Evolutionary conservation across 805 yeast species (phyloP), one percentile per base, ranked within the genome.

Genomic region (Lipomyces orientalis): DNA sequence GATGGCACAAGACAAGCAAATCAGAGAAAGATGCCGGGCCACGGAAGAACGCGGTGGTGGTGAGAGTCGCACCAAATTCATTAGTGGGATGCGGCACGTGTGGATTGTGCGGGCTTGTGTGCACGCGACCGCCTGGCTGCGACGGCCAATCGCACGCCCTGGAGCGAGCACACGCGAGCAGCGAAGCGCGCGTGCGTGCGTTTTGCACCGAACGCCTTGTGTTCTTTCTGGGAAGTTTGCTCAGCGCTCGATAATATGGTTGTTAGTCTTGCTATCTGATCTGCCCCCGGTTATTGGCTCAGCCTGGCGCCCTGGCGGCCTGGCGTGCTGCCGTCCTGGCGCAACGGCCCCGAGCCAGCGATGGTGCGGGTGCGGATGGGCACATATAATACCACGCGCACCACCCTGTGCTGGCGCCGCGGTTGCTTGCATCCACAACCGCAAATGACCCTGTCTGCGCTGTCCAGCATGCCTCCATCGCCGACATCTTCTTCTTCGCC

Each of bases 121-220:
- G 68, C 65, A 61, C 68, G 68, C 68, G 68, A 64, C 67, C 67
- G 54, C 4, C 46, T 22, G 19, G 19, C 52, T 22, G 56, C 35
- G 51, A 35, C 14, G 54, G 60, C 68, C 68, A 65, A 65, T 65
- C 55, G 60, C 33, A 34, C 12, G 29, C 12, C 59, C 39, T 29
- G 60, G 19, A 34, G 62, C 64, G 65, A 62, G 62, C 68, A 65
- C 68, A 65, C 68, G 64, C 68, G 68, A 61, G 49, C 67, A 64
- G 55, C 37, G 22, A 14, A 16, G 34, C 61, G 22, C 58, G 56
- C n/a, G 54, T 19, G 25, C 31, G 58, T 31, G n/a, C 54, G 14
- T 43, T 57, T 25, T 25, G 1, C 29, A 25, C 29, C 29, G 29
- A 25, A 25, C 29, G 29, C 29, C 29, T 25, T 25, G 1, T 25